These are phyloP conservation scores for Monosporascus sp. DNA, from an alignment of 2,329 filamentous ascomycete genomes.

Conservation along the genomic window DNA sequence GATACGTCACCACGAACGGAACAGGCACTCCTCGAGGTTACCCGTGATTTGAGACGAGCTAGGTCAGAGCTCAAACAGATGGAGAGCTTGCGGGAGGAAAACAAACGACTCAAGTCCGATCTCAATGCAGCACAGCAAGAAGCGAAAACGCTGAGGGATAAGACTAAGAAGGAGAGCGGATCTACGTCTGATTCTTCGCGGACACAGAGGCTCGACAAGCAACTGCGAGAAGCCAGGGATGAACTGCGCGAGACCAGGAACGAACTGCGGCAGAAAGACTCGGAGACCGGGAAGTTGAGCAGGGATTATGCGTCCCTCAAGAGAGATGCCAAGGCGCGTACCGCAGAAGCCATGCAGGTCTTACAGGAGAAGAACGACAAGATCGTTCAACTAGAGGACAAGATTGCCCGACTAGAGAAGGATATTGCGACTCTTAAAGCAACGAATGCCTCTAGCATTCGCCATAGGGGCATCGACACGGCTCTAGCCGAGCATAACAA, in stretches of 20 bases:
- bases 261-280: conserved; percentile 41
- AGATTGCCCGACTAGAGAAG: conserved; percentile 51
- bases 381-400: conserved; percentile 51
- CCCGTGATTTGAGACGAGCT: conserved; percentile 49
- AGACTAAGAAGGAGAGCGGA: conserved; percentile 25
- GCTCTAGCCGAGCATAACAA: conserved; percentile 13
- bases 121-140: conserved; percentile 44
- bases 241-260: conserved; percentile 41
- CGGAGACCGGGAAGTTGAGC: conserved; percentile 43
- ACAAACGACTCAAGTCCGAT: conserved; percentile 46
- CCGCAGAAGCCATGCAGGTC: conserved; percentile 51
- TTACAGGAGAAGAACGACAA: conserved; percentile 52
- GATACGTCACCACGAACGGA: conserved; percentile 45
- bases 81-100: conserved; percentile 45
- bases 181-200: conserved; percentile 19
- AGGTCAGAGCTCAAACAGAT: conserved; percentile 50
- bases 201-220: conserved; percentile 34
- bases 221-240: conserved; percentile 38
- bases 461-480: conserved; percentile 6
- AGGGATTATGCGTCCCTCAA: conserved; percentile 50
- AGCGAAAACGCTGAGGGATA: conserved; percentile 31
- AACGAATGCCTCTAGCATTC: conserved; percentile 9
- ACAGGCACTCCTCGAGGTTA: conserved; percentile 46
- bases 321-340: conserved; percentile 46
- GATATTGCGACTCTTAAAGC: conserved; percentile 43